Evolutionary conservation across 148 eudicot genomes (phyloP), one percentile per base, ranked within the genome.

Genomic region (Fagopyrum tataricum): DNA sequence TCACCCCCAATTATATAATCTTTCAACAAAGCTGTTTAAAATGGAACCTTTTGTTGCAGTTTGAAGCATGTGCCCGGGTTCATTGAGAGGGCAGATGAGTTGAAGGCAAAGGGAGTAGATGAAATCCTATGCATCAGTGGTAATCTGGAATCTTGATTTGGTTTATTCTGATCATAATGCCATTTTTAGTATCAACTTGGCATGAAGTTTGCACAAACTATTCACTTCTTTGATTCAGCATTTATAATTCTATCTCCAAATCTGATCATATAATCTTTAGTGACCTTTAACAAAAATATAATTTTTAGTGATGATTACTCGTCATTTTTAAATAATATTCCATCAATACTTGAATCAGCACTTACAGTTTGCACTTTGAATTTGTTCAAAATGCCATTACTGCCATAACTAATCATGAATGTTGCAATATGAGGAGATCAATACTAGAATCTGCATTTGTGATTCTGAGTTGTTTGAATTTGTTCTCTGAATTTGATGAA

Each of bases 51-150:
- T 9, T 40, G 55, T 72, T 70, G 52, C 76, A 89, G 93, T 68
- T 72, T 75, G 83, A 84, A 87, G 85, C 96, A 90, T 78, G 92
- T 90, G 24, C 96, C 96, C 1, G 90, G 92, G 46, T 90, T 88
- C 74, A 79, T 90, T 49, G 90, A 90, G 79, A 88, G 81, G 59
- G 87, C 89, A 3, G 88, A 84, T 73, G 91, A 90, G 78, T 77
- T 90, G 59, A 87, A 90, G 76, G 79, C 96, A 4, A 90, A 88
- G 87, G 96, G 92, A 47, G 90, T 90, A n/a, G 87, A 73, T 70
- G 92, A 88, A 80, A 79, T 90, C 72, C 53, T 86, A 56, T 88
- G 88, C 77, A 76, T 90, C 17, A 90, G 96, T 75, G 96, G 96
- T 90, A 83, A 55, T 73, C 42, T 76, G 26, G 14, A 14, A 47